Percentiles rank a stretch among this genome's conserved stretches.
Evolutionary conservation across 2,329 filamentous ascomycete genomes (phyloP).

Genomic region (Calonectria pseudoturangicola): DNA sequence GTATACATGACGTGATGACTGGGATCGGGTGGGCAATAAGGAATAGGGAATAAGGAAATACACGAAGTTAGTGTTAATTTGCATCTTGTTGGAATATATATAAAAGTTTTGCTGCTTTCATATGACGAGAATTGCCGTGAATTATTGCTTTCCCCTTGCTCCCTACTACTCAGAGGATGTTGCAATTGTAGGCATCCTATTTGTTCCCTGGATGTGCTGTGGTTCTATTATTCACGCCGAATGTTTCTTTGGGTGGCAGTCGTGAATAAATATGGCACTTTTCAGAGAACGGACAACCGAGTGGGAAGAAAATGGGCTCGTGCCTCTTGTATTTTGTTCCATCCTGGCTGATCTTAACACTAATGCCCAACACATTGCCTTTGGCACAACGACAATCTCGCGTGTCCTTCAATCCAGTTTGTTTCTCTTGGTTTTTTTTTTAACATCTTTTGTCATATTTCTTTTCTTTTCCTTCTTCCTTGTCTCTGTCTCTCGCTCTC

Average conservation of each 20-base stretch:
- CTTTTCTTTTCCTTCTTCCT: background rate
- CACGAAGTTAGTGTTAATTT: too few species aligned
- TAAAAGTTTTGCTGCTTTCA: constrained; percentile 16
- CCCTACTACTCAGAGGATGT: too few species aligned
- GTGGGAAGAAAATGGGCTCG: background rate
- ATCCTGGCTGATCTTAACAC: constrained; percentile 4
- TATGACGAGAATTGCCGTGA: too few species aligned
- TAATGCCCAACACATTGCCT: background rate
- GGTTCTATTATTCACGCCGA: background rate
- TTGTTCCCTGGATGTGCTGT: background rate
- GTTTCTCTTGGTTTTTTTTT: background rate
- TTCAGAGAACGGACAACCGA: too few species aligned
- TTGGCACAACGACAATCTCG: background rate
- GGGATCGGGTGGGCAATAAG: background rate
- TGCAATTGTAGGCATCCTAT: too few species aligned
- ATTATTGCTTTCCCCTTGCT: too few species aligned
- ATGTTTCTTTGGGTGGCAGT: background rate
- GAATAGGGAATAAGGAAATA: too few species aligned
- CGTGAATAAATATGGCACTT: too few species aligned
- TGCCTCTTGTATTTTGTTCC: background rate
- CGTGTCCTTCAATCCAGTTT: too few species aligned
- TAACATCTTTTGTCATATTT: background rate
- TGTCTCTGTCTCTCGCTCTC: background rate
- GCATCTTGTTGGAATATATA: constrained; percentile 9
- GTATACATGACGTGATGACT: background rate